These are phyloP conservation scores for Aspergillus homomorphus DNA, from an alignment of 495 filamentous ascomycete species.

Conservation along the genomic window DNA sequence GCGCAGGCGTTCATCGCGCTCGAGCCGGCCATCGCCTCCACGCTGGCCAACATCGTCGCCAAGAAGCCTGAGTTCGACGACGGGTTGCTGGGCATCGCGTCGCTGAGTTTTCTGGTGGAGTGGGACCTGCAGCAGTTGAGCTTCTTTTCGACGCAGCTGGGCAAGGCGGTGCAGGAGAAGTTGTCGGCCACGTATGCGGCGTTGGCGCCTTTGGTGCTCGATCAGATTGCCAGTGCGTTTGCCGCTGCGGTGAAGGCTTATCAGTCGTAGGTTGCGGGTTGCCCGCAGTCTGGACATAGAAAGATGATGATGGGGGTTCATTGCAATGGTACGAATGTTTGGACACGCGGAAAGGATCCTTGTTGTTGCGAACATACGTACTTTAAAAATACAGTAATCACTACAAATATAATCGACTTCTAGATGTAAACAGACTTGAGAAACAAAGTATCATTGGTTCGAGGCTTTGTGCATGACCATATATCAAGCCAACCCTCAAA, in stretches of 20 bases:
- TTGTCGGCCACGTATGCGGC: constrained; percentile 15
- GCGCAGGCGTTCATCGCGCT: constrained; percentile 18
- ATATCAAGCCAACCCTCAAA: too few species aligned
- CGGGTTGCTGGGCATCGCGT: constrained; percentile 21
- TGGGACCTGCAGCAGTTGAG: constrained; percentile 17
- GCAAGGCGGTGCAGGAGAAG: constrained; percentile 15
- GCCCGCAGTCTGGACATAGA: too few species aligned
- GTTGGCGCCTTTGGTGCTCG: constrained; percentile 20
- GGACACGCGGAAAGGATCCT: too few species aligned
- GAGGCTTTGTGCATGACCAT: too few species aligned
- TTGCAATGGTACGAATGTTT: too few species aligned
- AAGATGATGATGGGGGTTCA: too few species aligned
- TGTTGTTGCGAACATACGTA: too few species aligned
- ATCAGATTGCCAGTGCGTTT: constrained; percentile 21
- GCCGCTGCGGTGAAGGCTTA: constrained; percentile 18
- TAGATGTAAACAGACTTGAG: too few species aligned
- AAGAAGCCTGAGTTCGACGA: constrained; percentile 22
- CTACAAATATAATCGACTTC: too few species aligned
- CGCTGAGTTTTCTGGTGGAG: constrained; percentile 19
- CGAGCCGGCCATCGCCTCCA: constrained; percentile 20
- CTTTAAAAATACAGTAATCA: too few species aligned
- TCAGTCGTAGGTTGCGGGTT: too few species aligned
- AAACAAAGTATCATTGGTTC: too few species aligned
- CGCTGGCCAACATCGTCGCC: constrained; percentile 19
- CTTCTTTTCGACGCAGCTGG: constrained; percentile 14